Evolutionary conservation across 2,329 filamentous ascomycete genomes (phyloP), one percentile per base, ranked within the genome.

Genomic region (Blastomyces silverae): DNA sequence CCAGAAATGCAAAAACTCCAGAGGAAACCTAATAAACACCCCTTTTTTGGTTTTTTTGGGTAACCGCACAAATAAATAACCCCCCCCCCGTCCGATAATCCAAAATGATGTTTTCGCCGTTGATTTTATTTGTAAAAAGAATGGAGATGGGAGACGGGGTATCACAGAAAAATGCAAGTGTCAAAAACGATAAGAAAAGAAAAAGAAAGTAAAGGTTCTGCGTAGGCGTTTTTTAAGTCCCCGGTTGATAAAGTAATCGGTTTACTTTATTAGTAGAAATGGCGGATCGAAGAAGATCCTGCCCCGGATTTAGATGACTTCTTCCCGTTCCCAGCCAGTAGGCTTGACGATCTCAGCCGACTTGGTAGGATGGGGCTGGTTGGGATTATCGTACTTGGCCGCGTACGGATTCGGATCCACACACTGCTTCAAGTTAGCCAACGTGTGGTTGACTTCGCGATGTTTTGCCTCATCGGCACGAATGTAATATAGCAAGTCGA

Each of bases 321-420:
- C 93, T 2, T 86, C 79, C 37, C 93, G 82, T 74, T 97, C 92
- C 84, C 90, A 99, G 0, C 94, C 94, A 0, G 82, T 82, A 0
- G 88, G 83, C 74, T 87, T 84, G 69, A 84, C 84, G 58, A 87
- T 83, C 63, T 83, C 80, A 65, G 89, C 83, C 1, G 84, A 86
- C 76, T 89, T 89, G 0, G 85, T 85, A 3, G 89, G 90, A 69
- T 93, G 91, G 31, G 86, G 84, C 67, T 81, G 81, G 5, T 79
- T 79, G 17, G 81, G 80, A 67, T 91, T 85, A 77, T 89, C 91
- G 80, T 93, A 97, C 70, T 87, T 83, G 76, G 87, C 90, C 57
- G 91, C 88, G 73, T 94, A 99, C 2, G 94, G 94, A 73, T 99
- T 99, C 1, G 93, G 92, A 73, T 99, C 94, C 44, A 87, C 83